phyloP scores from a whole-genome alignment of 345 rosid species.

The Draba incana region DNA sequence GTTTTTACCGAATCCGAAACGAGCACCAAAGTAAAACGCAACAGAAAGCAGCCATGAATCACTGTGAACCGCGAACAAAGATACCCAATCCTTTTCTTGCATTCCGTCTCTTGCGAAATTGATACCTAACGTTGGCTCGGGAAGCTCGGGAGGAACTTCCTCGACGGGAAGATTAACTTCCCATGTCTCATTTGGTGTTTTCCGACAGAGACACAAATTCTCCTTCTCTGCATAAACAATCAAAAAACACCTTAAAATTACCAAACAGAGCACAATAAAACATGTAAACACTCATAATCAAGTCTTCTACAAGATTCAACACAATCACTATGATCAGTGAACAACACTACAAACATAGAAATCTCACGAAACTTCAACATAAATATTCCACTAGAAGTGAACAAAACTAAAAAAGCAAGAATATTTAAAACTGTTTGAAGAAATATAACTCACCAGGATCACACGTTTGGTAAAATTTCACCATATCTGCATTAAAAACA shows the following conservation, averaged over 20 bases:
- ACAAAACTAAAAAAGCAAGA: not conserved
- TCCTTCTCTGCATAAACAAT: constrained; percentile 72
- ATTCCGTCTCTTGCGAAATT: constrained; percentile 99
- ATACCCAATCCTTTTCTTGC: constrained; percentile 98
- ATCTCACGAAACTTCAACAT: too few relatives aligned
- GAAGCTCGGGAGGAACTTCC: constrained; percentile 99
- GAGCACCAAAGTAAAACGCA: constrained; percentile 99
- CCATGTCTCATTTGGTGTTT: constrained; percentile 95
- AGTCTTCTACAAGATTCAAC: not conserved
- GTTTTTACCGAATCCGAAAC: constrained; percentile 95
- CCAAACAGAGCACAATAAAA: constrained; percentile 10
- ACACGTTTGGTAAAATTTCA: constrained; percentile 89
- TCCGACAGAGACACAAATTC: constrained; percentile 93
- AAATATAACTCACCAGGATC: constrained; percentile 83
- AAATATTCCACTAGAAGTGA: not conserved
- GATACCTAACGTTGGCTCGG: constrained; percentile 96
- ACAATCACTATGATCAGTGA: not conserved
- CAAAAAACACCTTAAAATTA: not conserved
- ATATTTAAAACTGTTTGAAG: not conserved
- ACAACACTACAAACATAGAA: constrained; percentile 3
- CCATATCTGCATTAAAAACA: constrained; percentile 67
- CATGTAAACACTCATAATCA: not conserved
- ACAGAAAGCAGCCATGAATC: constrained; percentile 99
- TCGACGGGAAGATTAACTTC: constrained; percentile 98
- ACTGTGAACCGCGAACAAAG: constrained; percentile 96